Conservation (phyloP, 1,284 basidiomycete species). For the Pholiota adiposa region DNA sequence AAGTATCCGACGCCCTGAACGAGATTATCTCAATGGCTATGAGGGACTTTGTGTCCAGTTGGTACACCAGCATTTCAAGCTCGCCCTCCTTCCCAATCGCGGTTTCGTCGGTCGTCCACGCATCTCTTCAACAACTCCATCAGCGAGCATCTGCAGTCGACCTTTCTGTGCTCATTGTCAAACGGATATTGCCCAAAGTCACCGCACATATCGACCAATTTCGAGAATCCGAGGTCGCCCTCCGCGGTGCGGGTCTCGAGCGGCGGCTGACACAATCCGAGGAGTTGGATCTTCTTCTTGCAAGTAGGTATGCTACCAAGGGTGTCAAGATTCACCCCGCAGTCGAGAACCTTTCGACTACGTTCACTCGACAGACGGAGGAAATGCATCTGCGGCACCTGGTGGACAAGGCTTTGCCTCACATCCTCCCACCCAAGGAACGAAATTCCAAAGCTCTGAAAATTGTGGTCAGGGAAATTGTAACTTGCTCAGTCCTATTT, state of each 20-base stretch:
- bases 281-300: conserved; percentile 84
- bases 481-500: conserved; percentile 81
- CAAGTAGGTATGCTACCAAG: conserved; percentile 73
- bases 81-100: conserved; percentile 88
- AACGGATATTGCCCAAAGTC: conserved; percentile 83
- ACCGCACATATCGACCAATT: conserved; percentile 91
- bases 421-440: conserved; percentile 79
- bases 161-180: conserved; percentile 78
- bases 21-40: conserved; percentile 81
- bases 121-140: conserved; percentile 63
- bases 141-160: conserved; percentile 67
- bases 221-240: conserved; percentile 86
- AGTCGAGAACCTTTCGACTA: conserved; percentile 83
- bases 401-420: conserved; percentile 71
- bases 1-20: conserved; percentile 72
- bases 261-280: conserved; percentile 83
- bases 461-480: conserved; percentile 81
- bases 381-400: conserved; percentile 81
- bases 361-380: conserved; percentile 88
- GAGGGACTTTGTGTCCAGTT: conserved; percentile 82
- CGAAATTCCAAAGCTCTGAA: conserved; percentile 70
- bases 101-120: conserved; percentile 78
- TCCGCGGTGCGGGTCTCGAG: conserved; percentile 77
- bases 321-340: conserved; percentile 77
- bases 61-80: conserved; percentile 85